Conservation (phyloP, 177 flowering plant genomes). For the Vitis hybrid region DNA sequence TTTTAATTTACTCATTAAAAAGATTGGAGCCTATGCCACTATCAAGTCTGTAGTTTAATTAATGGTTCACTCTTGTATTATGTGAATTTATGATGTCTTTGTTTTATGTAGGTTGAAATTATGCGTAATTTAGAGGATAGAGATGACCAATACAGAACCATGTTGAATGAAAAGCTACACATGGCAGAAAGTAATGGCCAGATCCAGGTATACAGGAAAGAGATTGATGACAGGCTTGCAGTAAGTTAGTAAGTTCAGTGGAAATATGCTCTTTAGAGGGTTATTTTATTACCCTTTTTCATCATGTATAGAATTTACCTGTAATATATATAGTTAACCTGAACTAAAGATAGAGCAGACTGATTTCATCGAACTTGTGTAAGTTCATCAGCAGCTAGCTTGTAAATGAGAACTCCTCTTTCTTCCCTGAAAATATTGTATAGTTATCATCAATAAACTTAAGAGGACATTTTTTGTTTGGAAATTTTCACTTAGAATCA, state of each 20-base stretch:
- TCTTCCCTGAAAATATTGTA: no score
- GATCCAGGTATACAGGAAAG: constrained; percentile 51
- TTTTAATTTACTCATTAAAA: neutral
- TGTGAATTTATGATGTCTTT: neutral
- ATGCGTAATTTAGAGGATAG: constrained; percentile 68
- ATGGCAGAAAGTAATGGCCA: constrained; percentile 43
- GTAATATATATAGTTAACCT: neutral
- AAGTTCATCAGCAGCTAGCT: no score
- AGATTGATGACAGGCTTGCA: constrained; percentile 39
- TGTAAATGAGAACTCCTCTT: no score
- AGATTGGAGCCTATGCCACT: neutral
- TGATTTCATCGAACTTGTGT: no score
- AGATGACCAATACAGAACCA: constrained; percentile 55
- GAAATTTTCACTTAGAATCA: no score
- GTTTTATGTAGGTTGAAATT: constrained; percentile 53
- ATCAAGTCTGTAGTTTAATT: neutral
- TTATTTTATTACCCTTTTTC: neutral
- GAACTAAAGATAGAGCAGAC: no score
- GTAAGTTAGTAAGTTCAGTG: constrained; percentile 17
- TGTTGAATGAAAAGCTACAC: constrained; percentile 69
- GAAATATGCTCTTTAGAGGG: neutral
- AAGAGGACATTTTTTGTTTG: no score
- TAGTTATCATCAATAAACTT: no score
- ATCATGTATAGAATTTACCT: constrained; percentile 13
- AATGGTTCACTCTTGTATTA: neutral